Base-by-base conservation (phyloP, 2,329 filamentous ascomycete species). In the Aaosphaeria arxii region DNA sequence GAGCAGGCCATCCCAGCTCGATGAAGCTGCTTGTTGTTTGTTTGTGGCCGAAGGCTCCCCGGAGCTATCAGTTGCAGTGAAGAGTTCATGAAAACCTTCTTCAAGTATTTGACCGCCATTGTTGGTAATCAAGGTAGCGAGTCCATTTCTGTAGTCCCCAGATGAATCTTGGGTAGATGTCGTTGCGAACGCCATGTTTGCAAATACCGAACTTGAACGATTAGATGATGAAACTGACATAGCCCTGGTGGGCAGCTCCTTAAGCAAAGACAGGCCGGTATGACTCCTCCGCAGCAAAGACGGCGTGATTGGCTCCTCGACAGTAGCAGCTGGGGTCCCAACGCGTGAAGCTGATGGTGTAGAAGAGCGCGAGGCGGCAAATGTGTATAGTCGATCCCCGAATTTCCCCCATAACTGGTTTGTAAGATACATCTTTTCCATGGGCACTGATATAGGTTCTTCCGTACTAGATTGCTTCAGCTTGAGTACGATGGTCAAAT, bases 121-220 rank as follows among this genome's bases (percentile, higher is more conserved):
- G 5, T 81, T 77, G 2, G 76, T 71, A 46, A 97, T 91, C 43
- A 82, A 74, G 1, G 75, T 76, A 32, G 81, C 81, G 2, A 94
- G 67, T 42, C 74, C 62, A 54, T 82, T 61, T 66, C 83, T 82
- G 41, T 32, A 9, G 3, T 24, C 17, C 13, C 83, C 78, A 6
- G 72, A 72, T 11, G 77, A 78, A 1, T 80, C 77, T 2, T 57
- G 58, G 4, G 76, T 74, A 52, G 90, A 89, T 0, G 90, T 92
- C 7, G 96, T 80, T 0, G 91, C 91, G 69, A 97, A 96, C 0
- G 83, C 84, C 91, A 96, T 96, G 39, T 85, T 84, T 1, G 80
- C 72, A 60, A 97, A 96, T 0, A 46, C 24, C 4, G 40, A 29
- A 13, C 57, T 62, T 41, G 56, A 55, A 41, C 54, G 56, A 45